Conservation (phyloP, 2,329 filamentous ascomycete genomes). For the Coniosporium tulheliwenetii region DNA sequence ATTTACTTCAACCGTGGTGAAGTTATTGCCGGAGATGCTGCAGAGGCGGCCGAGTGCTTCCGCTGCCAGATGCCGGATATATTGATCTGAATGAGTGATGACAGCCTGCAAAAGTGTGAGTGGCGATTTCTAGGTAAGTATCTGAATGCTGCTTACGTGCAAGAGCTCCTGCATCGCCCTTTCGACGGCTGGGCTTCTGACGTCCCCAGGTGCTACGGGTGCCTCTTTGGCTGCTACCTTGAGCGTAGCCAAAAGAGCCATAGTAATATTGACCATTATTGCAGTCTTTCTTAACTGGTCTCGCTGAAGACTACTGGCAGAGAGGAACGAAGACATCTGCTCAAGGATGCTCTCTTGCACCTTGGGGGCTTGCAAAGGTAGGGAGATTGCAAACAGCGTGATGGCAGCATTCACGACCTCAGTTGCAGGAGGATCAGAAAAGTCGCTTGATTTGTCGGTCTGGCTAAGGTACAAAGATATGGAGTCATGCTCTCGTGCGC, state of each 20-base stretch:
- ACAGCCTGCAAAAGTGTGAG: constrained; percentile 36
- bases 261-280: constrained; percentile 77
- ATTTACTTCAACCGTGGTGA: constrained; percentile 83
- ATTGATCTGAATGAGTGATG: constrained; percentile 69
- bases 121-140: constrained; percentile 3
- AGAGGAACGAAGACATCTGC: constrained; percentile 81
- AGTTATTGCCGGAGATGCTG: constrained; percentile 66
- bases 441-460: constrained; percentile 27
- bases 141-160: constrained; percentile 46
- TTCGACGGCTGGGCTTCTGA: constrained; percentile 63
- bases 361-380: constrained; percentile 76
- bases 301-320: constrained; percentile 61
- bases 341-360: constrained; percentile 94
- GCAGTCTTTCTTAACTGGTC: constrained; percentile 82
- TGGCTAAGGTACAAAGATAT: constrained; percentile 57
- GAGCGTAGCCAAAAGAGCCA: constrained; percentile 63
- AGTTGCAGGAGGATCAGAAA: constrained; percentile 70
- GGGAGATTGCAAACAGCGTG: constrained; percentile 77
- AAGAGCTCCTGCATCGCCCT: constrained; percentile 54
- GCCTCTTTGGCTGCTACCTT: constrained; percentile 77
- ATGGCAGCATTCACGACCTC: constrained; percentile 93
- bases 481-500: constrained; percentile 79
- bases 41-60: constrained; percentile 77
- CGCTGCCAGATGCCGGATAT: constrained; percentile 72
- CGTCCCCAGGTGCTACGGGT: constrained; percentile 52